A percentile compares a stretch with the other conserved stretches of the same genome.
Conservation (phyloP, 2,329 filamentous ascomycete genomes). For the Cephalotrichum gorgonifer region DNA sequence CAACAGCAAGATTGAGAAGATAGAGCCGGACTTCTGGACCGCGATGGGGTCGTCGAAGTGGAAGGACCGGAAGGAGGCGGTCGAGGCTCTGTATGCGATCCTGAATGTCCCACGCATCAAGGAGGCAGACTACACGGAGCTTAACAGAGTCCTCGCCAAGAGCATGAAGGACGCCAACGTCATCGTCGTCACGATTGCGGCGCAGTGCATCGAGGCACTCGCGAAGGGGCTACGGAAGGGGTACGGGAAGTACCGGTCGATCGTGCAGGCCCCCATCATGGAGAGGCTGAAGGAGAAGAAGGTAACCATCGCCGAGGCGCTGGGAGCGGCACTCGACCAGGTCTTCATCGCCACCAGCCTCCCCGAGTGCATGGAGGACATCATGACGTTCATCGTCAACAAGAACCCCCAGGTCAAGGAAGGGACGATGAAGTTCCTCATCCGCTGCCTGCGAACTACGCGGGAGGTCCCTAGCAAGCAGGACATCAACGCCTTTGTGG, state of each 20-base stretch:
- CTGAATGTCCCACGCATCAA: slow-evolving; percentile 86
- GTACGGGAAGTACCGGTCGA: slow-evolving; percentile 71
- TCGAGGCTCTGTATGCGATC: slow-evolving; percentile 68
- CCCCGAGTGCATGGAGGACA: slow-evolving; percentile 85
- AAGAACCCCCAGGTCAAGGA: slow-evolving; percentile 98
- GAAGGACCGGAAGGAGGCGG: slow-evolving; percentile 94
- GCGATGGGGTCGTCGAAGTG: slow-evolving; percentile 85
- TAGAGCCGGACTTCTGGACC: slow-evolving; percentile 61
- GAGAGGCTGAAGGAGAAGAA: slow-evolving; percentile 98
- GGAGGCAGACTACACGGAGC: slow-evolving; percentile 77
- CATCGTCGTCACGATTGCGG: slow-evolving; percentile 83
- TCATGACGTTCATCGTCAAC: slow-evolving; percentile 71
- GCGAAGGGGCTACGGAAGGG: slow-evolving; percentile 72
- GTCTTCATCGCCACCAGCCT: slow-evolving; percentile 57
- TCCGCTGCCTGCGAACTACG: slow-evolving; percentile 74
- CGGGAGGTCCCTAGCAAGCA: slow-evolving; percentile 73
- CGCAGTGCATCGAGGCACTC: slow-evolving; percentile 81
- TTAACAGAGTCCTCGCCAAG: slow-evolving; percentile 77
- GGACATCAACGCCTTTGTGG: slow-evolving; percentile 78
- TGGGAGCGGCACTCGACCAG: slow-evolving; percentile 73
- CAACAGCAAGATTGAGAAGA: slow-evolving; percentile 67
- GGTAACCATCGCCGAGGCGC: slow-evolving; percentile 72
- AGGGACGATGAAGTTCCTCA: slow-evolving; percentile 87
- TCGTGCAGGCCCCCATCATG: slow-evolving; percentile 80
- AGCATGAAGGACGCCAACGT: slow-evolving; percentile 99